Evolutionary conservation across 305 asterid genomes (phyloP), one percentile per base, ranked within the genome.

Genomic region (Striga hermonthica): DNA sequence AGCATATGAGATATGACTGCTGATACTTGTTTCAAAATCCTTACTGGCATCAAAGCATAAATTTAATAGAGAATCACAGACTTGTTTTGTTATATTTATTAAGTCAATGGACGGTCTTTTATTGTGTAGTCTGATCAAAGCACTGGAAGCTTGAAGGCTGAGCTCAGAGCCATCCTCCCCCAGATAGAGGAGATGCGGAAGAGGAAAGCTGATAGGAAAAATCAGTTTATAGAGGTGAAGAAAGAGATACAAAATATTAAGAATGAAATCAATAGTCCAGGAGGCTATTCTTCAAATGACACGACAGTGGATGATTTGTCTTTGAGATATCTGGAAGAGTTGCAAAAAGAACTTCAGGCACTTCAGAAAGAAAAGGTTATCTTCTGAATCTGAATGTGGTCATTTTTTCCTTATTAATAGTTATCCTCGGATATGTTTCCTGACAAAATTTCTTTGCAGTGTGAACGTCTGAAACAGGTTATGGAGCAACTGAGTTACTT

Each of bases 291-390:
- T 72, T 50, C 72, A 70, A 68, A 74, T 60, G 72, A 70, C 52
- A 57, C 60, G n/a, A 77, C 63, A 41, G 78, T 86, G 61, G 95
- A 93, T 69, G 96, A 93, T 78, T 70, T 90, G 76, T 80, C 96
- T 49, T 68, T 80, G 78, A 83, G 95, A 81, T 85, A 71, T 82
- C 87, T 93, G 54, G 96, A 88, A 69, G 96, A 90, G 58, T 62
- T 90, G 78, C 85, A 86, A 64, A 72, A 64, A 62, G 95, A 86
- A 78, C 83, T 93, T 75, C 95, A 83, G 70, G 83, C 82, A 45
- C 90, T 90, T 68, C 92, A 84, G 73, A 78, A 69, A 15, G 98
- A 94, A 81, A 94, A 89, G 99, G 98, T 90, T 40, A 44, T 45
- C 60, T 57, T 48, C 64, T 14, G 55, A 65, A 71, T 60, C 69